These are phyloP conservation scores for Hyaloperonospora brassicae DNA, from an alignment of 352 stramenopile species.

Conservation along the genomic window DNA sequence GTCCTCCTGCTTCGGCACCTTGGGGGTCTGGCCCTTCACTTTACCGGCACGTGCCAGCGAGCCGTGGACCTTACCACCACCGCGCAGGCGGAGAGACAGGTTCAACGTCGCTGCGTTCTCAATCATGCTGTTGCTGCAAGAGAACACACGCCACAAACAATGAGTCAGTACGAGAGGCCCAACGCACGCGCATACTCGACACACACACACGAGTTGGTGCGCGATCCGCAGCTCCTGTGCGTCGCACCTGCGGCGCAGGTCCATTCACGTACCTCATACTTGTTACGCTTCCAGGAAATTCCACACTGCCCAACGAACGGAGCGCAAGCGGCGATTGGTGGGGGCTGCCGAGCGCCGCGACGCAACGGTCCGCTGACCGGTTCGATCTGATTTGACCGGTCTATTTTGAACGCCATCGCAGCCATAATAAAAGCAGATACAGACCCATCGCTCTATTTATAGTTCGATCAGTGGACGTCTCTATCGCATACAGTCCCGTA, in stretches of 20 bases:
- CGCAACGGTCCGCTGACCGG: constrained; percentile 10
- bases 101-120: constrained; percentile 96
- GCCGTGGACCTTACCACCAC: constrained; percentile 98
- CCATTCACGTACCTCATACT: constrained; percentile 41
- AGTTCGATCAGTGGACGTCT: too few species aligned
- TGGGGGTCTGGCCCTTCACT: constrained; percentile 99
- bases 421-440: not conserved
- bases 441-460: not conserved
- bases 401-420: not conserved
- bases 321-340: constrained; percentile 20
- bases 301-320: constrained; percentile 1
- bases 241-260: not conserved
- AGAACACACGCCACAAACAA: not conserved
- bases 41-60: constrained; percentile 99
- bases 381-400: constrained; percentile 14
- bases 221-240: too few species aligned
- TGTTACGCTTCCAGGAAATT: constrained; percentile 28
- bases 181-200: too few species aligned
- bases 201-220: too few species aligned
- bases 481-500: too few species aligned
- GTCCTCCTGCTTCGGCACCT: constrained; percentile 98
- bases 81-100: constrained; percentile 91
- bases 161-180: too few species aligned
- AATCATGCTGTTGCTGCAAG: constrained; percentile 93
- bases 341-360: constrained; percentile 5